Evolutionary conservation across 257 asterid genomes (phyloP).

Genomic region (Galeopsis tetrahit): DNA sequence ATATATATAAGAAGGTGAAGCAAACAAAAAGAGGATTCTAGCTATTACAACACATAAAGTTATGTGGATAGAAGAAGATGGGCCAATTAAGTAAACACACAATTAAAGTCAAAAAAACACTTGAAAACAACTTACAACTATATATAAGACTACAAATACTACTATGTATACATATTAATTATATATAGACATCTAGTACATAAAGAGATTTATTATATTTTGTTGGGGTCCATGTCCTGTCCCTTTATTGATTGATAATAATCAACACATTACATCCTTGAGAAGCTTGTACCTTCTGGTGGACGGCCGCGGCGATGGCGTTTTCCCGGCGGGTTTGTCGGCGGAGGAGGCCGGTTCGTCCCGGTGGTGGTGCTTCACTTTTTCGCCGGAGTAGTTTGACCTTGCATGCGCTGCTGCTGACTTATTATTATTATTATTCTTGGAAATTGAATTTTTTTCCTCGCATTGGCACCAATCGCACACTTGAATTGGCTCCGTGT

Average conservation of each 20-base stretch:
- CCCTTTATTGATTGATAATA: not conserved
- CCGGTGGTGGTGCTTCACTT: conserved; percentile 61
- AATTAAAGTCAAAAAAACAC: conserved; percentile 34
- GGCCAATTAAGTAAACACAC: conserved; percentile 32
- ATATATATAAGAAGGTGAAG: not conserved
- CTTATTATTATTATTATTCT: conserved; percentile 25
- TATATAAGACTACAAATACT: conserved; percentile 40
- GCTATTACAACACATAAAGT: not conserved
- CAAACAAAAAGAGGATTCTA: conserved; percentile 12
- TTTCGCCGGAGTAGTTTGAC: conserved; percentile 68
- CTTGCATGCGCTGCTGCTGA: conserved; percentile 43
- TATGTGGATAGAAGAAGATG: conserved; percentile 26
- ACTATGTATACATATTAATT: not conserved
- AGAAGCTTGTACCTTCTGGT: conserved; percentile 97
- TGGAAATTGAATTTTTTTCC: conserved; percentile 42
- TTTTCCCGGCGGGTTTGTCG: conserved; percentile 58
- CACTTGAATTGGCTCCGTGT: conserved; percentile 55
- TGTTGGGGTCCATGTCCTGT: conserved; percentile 15
- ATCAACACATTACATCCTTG: conserved; percentile 93
- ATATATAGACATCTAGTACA: conserved; percentile 20
- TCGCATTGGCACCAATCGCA: conserved; percentile 96
- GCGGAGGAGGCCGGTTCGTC: conserved; percentile 48
- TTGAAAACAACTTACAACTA: conserved; percentile 46
- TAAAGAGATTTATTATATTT: not conserved
- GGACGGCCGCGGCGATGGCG: conserved; percentile 71